phyloP scores from a whole-genome alignment of 345 rosid genomes.

The Salix udensis region DNA sequence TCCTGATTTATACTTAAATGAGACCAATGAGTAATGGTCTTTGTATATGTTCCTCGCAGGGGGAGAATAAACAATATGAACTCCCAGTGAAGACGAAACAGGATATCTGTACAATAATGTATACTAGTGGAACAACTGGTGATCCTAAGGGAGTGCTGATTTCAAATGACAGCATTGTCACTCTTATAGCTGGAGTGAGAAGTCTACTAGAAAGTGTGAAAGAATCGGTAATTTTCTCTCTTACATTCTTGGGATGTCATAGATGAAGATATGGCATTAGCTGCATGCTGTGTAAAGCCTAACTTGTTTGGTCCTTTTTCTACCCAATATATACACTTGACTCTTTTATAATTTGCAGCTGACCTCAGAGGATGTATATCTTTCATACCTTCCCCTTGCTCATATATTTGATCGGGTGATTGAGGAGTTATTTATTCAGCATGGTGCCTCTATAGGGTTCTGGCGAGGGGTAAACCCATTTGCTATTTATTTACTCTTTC shows the following conservation, averaged over 20 bases:
- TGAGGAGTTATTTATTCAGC: conserved; percentile 72
- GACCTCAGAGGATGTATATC: conserved; percentile 63
- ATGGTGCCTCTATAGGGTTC: conserved; percentile 84
- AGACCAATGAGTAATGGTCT: neutral
- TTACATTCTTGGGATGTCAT: neutral
- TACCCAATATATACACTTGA: neutral
- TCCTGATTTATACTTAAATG: neutral
- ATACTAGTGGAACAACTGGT: conserved; percentile 99
- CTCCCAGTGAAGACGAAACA: conserved; percentile 72
- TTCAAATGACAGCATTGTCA: conserved; percentile 81
- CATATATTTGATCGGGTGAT: conserved; percentile 92
- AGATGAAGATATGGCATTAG: neutral
- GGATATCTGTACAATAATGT: conserved; percentile 94
- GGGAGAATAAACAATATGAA: conserved; percentile 60
- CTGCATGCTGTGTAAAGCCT: neutral
- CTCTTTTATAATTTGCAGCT: conserved; percentile 40
- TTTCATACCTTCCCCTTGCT: conserved; percentile 96
- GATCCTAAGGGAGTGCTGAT: conserved; percentile 97
- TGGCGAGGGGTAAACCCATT: conserved; percentile 83
- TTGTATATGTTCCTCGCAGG: conserved; percentile 41
- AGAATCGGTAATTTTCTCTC: conserved; percentile 48
- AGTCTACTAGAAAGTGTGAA: conserved; percentile 53
- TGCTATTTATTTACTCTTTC: neutral
- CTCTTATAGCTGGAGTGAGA: conserved; percentile 71
- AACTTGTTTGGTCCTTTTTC: neutral